Conservation (phyloP, 495 filamentous ascomycete species). For the Arthonia radiata region DNA sequence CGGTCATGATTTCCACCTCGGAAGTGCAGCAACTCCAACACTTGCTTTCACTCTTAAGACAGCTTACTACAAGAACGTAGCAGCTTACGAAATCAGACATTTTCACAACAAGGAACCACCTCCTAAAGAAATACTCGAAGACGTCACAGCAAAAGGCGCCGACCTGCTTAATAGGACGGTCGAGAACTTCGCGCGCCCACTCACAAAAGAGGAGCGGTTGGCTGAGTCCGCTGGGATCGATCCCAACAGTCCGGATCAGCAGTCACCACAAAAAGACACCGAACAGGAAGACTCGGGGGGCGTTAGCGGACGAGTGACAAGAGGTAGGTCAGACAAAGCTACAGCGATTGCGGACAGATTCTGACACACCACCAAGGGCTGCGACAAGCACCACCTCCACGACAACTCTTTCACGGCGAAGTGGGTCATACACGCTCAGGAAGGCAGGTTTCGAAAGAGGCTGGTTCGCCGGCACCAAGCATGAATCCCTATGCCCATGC, state of each 20-base stretch:
- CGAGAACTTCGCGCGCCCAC: constrained; percentile 36
- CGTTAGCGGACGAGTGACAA: constrained; percentile 30
- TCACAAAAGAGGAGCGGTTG: constrained; percentile 12
- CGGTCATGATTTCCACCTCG: constrained; percentile 36
- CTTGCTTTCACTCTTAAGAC: constrained; percentile 57
- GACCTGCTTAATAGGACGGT: constrained; percentile 49
- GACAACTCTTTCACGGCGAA: constrained; percentile 63
- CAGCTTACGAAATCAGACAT: constrained; percentile 57
- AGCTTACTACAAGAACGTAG: constrained; percentile 60
- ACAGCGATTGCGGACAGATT: too few relatives aligned
- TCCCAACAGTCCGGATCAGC: too few relatives aligned
- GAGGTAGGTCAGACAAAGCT: too few relatives aligned
- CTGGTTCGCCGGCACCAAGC: constrained; percentile 17
- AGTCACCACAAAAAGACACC: constrained; percentile 7
- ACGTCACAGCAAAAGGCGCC: constrained; percentile 47
- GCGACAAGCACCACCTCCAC: constrained; percentile 51
- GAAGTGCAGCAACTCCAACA: constrained; percentile 37
- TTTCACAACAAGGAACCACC: constrained; percentile 49
- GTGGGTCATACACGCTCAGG: constrained; percentile 31
- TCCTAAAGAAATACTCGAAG: constrained; percentile 58
- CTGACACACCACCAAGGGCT: constrained; percentile 20
- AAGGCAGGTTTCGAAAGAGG: constrained; percentile 26
- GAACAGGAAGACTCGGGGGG: constrained; percentile 23
- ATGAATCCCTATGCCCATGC: constrained; percentile 7
- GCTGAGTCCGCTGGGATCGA: too few relatives aligned